phyloP scores from a whole-genome alignment of 75 land plant genomes.

The Cupressus sempervirens region DNA sequence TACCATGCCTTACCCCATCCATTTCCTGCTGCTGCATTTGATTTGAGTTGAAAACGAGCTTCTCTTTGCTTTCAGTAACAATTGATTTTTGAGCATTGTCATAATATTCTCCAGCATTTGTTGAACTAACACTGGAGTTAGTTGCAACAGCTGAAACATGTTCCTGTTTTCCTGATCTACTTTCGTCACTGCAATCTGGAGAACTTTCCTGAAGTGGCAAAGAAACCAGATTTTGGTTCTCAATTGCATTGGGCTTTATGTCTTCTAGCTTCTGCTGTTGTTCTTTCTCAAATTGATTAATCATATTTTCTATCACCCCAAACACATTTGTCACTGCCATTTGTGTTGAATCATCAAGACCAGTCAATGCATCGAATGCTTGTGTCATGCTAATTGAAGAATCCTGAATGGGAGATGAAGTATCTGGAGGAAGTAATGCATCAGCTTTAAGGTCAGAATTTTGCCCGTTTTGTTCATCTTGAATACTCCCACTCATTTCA shows the following conservation, averaged over 20 bases:
- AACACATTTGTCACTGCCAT: constrained; percentile 98
- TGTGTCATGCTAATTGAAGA: constrained; percentile 50
- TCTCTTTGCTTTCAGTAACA: neutral
- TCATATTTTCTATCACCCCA: constrained; percentile 85
- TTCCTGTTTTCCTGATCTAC: constrained; percentile 11
- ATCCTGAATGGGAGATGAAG: constrained; percentile 20
- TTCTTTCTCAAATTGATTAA: constrained; percentile 69
- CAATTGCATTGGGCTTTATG: constrained; percentile 1
- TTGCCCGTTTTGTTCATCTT: constrained; percentile 18
- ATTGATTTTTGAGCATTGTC: neutral
- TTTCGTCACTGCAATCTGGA: neutral
- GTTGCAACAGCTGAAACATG: neutral
- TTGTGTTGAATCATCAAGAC: constrained; percentile 96
- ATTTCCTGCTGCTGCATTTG: constrained; percentile 2
- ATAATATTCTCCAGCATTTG: neutral
- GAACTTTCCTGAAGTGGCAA: constrained; percentile 5
- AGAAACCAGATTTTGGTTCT: constrained; percentile 12
- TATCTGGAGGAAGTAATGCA: constrained; percentile 9
- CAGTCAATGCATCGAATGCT: constrained; percentile 83
- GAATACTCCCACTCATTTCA: constrained; percentile 24
- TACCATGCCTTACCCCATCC: neutral
- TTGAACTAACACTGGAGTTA: neutral
- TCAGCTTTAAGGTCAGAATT: constrained; percentile 10
- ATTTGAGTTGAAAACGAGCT: neutral
- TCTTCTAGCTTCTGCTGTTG: constrained; percentile 25